Percentiles rank a stretch among this genome's conserved stretches.
These are phyloP conservation scores for Yarrowia phangngaensis DNA, from an alignment of 805 yeast species.

Conservation along the genomic window DNA sequence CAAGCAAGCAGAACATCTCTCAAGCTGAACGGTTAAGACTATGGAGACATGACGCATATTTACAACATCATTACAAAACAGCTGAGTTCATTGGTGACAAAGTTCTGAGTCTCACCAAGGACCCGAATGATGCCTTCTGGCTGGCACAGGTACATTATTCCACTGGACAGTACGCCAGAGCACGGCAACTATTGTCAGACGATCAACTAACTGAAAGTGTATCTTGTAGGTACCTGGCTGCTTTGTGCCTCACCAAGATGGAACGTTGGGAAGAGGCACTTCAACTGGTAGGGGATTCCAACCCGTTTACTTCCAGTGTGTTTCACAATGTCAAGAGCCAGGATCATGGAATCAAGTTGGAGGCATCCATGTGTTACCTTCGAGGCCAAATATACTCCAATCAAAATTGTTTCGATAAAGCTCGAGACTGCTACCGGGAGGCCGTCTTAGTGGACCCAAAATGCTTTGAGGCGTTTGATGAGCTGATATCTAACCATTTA, in stretches of 20 bases:
- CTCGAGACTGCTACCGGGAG: conserved; percentile 81
- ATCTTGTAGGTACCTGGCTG: conserved; percentile 77
- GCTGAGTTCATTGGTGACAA: conserved; percentile 93
- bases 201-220: conserved; percentile 53
- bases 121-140: conserved; percentile 95
- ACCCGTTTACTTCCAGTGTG: conserved; percentile 51
- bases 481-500: conserved; percentile 64
- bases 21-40: conserved; percentile 80
- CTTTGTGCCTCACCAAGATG: conserved; percentile 61
- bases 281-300: conserved; percentile 75
- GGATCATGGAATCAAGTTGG: conserved; percentile 79
- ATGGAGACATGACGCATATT: conserved; percentile 91
- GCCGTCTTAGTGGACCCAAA: conserved; percentile 84
- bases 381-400: conserved; percentile 80
- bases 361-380: conserved; percentile 79
- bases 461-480: conserved; percentile 89
- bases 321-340: conserved; percentile 40
- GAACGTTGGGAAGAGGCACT: conserved; percentile 85
- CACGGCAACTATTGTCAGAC: conserved; percentile 62
- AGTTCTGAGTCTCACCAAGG: conserved; percentile 72
- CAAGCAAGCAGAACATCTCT: conserved; percentile 41
- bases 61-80: conserved; percentile 86
- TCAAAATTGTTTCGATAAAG: conserved; percentile 78
- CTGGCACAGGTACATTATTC: conserved; percentile 82
- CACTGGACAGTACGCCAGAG: conserved; percentile 73